phyloP scores from a whole-genome alignment of 495 filamentous ascomycete genomes.

The Aspergillus panamensis region DNA sequence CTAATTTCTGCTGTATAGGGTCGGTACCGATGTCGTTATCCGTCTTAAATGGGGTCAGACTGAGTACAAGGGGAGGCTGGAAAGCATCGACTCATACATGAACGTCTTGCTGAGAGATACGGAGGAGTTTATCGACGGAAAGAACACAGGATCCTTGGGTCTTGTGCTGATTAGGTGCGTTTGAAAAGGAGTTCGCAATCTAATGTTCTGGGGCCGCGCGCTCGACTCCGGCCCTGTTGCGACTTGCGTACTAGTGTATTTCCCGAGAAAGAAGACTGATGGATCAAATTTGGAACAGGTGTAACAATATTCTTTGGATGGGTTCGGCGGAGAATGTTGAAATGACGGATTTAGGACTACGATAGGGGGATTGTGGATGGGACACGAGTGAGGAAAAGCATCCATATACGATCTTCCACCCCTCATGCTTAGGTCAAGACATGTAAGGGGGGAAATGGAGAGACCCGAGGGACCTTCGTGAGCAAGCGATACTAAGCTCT shows the following conservation, averaged over 20 bases:
- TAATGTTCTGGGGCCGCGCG: not conserved
- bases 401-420: constrained; percentile 11
- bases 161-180: constrained; percentile 86
- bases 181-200: not conserved
- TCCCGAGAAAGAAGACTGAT: too few species aligned
- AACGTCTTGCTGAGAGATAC: constrained; percentile 88
- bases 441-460: constrained; percentile 3
- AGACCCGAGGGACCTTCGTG: constrained; percentile 7
- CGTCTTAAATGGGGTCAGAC: constrained; percentile 97
- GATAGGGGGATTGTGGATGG: constrained; percentile 27
- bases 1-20: constrained; percentile 42
- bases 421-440: constrained; percentile 10
- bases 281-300: constrained; percentile 43
- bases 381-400: constrained; percentile 11
- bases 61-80: constrained; percentile 89
- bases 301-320: constrained; percentile 97
- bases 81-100: constrained; percentile 97
- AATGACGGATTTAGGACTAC: constrained; percentile 50
- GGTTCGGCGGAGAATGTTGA: constrained; percentile 57
- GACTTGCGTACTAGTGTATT: not conserved
- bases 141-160: constrained; percentile 77
- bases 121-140: constrained; percentile 87
- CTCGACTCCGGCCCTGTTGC: not conserved
- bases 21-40: constrained; percentile 85
- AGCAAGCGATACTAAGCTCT: constrained; percentile 13